Conservation (phyloP, 805 yeast species). For the Yarrowia keelungensis region DNA sequence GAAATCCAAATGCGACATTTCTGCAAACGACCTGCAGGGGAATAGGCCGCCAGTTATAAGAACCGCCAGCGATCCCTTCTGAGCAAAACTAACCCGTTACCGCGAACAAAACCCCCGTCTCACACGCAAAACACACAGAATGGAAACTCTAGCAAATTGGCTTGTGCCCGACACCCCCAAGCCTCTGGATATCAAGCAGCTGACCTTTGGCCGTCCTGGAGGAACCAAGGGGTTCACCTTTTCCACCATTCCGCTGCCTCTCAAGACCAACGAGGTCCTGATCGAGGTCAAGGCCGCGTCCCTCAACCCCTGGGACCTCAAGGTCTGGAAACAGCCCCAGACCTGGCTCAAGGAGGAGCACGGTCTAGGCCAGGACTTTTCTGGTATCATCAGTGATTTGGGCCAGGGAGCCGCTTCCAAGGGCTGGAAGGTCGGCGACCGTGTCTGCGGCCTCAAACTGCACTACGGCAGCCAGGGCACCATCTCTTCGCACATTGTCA, state of each 20-base stretch:
- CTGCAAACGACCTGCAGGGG: slow-evolving; percentile 30
- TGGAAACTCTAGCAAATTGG: slow-evolving; percentile 37
- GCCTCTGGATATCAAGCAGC: slow-evolving; percentile 42
- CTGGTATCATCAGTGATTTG: slow-evolving; percentile 64
- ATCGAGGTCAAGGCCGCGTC: slow-evolving; percentile 67
- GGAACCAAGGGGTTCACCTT: slow-evolving; percentile 54
- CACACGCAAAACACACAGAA: background rate
- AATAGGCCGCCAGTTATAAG: slow-evolving; percentile 18
- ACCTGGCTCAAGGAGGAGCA: slow-evolving; percentile 56
- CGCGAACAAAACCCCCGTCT: background rate
- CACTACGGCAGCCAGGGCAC: slow-evolving; percentile 63
- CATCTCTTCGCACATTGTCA: slow-evolving; percentile 61
- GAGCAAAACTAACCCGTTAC: slow-evolving; percentile 5
- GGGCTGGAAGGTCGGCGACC: slow-evolving; percentile 61
- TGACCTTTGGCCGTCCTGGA: slow-evolving; percentile 42
- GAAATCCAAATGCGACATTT: slow-evolving; percentile 29
- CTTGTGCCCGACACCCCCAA: slow-evolving; percentile 19
- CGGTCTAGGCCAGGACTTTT: slow-evolving; percentile 75
- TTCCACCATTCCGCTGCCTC: slow-evolving; percentile 59
- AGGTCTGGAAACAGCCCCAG: slow-evolving; percentile 61
- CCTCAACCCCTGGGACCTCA: slow-evolving; percentile 69
- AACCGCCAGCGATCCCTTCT: slow-evolving; percentile 18
- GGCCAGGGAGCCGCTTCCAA: slow-evolving; percentile 55
- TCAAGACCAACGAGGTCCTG: slow-evolving; percentile 57
- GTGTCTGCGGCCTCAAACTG: slow-evolving; percentile 66